Base-by-base conservation (phyloP, 2,329 filamentous ascomycete species). In the Colletotrichum sp. region DNA sequence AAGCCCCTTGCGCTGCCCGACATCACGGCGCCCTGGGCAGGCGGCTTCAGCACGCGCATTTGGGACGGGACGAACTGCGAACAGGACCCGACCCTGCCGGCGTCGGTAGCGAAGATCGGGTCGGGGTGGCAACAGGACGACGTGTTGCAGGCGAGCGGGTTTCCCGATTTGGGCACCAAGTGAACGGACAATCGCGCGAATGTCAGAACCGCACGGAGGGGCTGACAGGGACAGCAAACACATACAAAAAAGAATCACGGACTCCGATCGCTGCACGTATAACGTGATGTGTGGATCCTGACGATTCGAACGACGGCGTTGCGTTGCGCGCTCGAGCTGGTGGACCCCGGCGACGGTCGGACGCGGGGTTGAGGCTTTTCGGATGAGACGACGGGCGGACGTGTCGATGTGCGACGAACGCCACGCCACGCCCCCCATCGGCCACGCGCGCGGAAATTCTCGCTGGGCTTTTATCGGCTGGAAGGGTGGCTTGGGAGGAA, bases 61-160 rank as follows among this genome's bases (percentile, higher is more conserved):
- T 76, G 74, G 74, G 74, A 76, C 34, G 74, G 74, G 32, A 76
- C 74, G 64, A 74, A 69, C 13, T 76, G 64, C 44, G 74, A 76
- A 44, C 69, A 76, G 59, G 64, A 74, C 44, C 74, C 64, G n/a
- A 32, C 65, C 18, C 32, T 76, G 34, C 74, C 74, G 24, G 28
- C 70, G 2, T 69, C 70, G 13, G 59, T 68, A 12, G 70, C 74
- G 26, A 76, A 76, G 21, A 64, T 69, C 18, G 70, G 64, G 10
- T 64, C 65, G 21, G 60, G 60, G 24, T 49, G 69, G 70, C 34
- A 68, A 60, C 28, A 68, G 28, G 30, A 55, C 6, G 64, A 59
- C 63, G 44, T n/a, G 15, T 52, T 26, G 44, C 49, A 32, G 66
- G 36, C n/a, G 52, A 52, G 26, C 26, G n/a, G 28, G 15, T 67